Base-by-base conservation (phyloP, 257 asterid species). In the Ajuga chamaepitys region DNA sequence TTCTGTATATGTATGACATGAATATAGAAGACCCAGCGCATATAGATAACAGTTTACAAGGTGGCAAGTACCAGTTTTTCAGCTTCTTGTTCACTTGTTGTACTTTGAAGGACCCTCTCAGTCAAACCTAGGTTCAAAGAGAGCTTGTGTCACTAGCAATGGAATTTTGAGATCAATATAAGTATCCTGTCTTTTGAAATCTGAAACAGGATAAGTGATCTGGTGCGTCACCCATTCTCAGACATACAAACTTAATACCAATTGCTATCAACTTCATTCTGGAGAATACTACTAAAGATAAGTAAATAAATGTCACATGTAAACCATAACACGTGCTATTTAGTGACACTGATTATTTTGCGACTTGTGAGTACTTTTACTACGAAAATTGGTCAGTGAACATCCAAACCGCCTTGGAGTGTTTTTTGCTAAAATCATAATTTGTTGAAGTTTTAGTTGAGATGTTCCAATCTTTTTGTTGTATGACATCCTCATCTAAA, bases 21-120 rank as follows among this genome's bases (percentile, higher is more conserved):
- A 13, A 70, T 55, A 10, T 38, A n/a, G n/a, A 40, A 67, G 45
- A 73, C 71, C 41, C 13, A 34, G 18, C 25, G 41, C 10, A 48
- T 45, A 30, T 40, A 14, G 59, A 58, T 35, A 64, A 65, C 21
- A 66, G 5, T 66, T 24, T 26, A 24, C 22, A 22, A 50, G 40
- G 17, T 4, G 65, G 35, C 57, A 58, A n/a, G 41, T 77, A 94
- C 99, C 99, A 86, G 91, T 66, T 81, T 75, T 84, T 94, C 96
- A 70, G 97, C 99, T 74, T 94, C 97, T 73, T 70, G 70, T 74
- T 81, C 97, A 53, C 80, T 87, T 50, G 81, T 72, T 61, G 90
- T 77, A 74, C 97, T 94, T 57, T 62, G 71, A 73, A 90, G 96
- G 75, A 88, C 99, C 86, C 50, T 87, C 74, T 84, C 86, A 0